These are phyloP conservation scores for Cordyceps cateniannulata DNA, from an alignment of 2,329 filamentous ascomycete species.

Conservation along the genomic window DNA sequence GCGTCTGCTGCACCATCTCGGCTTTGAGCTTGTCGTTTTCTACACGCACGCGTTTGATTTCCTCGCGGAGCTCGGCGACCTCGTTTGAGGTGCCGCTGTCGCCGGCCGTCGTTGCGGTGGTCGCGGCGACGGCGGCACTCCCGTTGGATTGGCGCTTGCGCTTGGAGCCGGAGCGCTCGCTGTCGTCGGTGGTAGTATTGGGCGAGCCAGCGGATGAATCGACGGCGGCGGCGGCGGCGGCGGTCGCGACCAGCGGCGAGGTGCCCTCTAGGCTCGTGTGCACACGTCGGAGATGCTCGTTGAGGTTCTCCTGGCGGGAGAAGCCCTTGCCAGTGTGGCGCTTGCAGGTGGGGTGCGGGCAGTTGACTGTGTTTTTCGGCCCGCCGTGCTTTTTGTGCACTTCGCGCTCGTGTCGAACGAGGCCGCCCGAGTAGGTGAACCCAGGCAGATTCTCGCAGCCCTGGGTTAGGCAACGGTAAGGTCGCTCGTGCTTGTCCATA, in stretches of 20 bases:
- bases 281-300: conserved; percentile 87
- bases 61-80: conserved; percentile 52
- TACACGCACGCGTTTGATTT: conserved; percentile 59
- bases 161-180: conserved; percentile 39
- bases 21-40: conserved; percentile 56
- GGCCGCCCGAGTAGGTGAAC: conserved; percentile 90
- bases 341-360: conserved; percentile 82
- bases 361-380: conserved; percentile 80
- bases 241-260: conserved; percentile 27
- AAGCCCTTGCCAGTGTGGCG: conserved; percentile 84
- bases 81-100: conserved; percentile 31
- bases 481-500: conserved; percentile 96
- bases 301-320: conserved; percentile 86
- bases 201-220: conserved; percentile 24
- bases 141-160: conserved; percentile 37
- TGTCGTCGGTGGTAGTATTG: conserved; percentile 37
- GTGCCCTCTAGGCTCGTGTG: conserved; percentile 52
- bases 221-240: conserved; percentile 15
- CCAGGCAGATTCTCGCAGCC: conserved; percentile 87
- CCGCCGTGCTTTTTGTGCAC: conserved; percentile 88
- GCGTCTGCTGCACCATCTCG: conserved; percentile 43
- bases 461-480: conserved; percentile 77
- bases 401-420: conserved; percentile 85
- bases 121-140: conserved; percentile 6
- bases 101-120: too few species aligned